A percentile compares a stretch with the other conserved stretches of the same genome.
phyloP scores from a whole-genome alignment of 2,329 filamentous ascomycete genomes.

The Penicillium sp. region DNA sequence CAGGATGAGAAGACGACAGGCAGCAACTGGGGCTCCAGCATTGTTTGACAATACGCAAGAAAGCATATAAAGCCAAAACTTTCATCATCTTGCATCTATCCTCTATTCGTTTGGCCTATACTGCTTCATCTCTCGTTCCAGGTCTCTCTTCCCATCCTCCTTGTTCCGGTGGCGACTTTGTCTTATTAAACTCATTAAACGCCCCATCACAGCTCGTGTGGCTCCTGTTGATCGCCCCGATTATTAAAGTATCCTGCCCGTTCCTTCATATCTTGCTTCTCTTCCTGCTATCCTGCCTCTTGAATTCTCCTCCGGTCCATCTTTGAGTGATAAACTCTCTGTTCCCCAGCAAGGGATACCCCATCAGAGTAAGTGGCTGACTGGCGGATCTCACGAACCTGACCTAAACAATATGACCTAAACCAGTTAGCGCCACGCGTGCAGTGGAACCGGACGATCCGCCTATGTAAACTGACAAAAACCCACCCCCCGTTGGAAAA shows the following conservation, averaged over 20 bases:
- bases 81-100: background rate
- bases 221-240: slow-evolving; percentile 1
- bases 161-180: slow-evolving; percentile 5
- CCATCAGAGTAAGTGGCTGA: slow-evolving; percentile 2
- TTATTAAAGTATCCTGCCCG: background rate
- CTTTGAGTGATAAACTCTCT: background rate
- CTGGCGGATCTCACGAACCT: background rate
- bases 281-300: background rate
- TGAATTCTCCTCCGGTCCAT: background rate
- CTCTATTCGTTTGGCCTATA: background rate
- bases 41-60: background rate
- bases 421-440: slow-evolving; percentile 32
- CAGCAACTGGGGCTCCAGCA: background rate
- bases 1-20: background rate
- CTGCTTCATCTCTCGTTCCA: background rate
- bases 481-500: slow-evolving; percentile 16
- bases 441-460: slow-evolving; percentile 27
- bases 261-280: background rate
- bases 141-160: background rate
- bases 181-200: slow-evolving; percentile 3
- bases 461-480: slow-evolving; percentile 19
- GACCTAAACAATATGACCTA: slow-evolving; percentile 29
- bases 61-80: background rate
- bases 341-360: slow-evolving; percentile 16
- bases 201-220: slow-evolving; percentile 1